phyloP scores from a whole-genome alignment of 306 rosid genomes.

The Lithocarpus polystachyus region DNA sequence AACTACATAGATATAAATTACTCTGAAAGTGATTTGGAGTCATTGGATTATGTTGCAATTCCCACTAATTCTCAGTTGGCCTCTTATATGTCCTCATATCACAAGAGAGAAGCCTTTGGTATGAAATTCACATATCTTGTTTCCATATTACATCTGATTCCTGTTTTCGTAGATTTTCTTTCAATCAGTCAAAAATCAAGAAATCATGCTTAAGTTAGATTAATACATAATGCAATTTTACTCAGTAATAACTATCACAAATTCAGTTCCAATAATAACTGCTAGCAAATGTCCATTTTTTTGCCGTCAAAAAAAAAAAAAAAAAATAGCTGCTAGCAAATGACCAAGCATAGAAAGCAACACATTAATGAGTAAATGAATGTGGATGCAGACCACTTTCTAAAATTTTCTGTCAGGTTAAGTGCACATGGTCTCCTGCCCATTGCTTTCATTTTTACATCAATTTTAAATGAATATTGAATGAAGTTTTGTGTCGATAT shows the following conservation, averaged over 20 bases:
- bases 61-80: conserved; percentile 50
- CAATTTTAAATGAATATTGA: neutral
- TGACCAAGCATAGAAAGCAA: neutral
- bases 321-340: neutral
- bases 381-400: neutral
- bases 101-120: conserved; percentile 87
- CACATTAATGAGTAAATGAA: neutral
- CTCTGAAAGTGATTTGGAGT: conserved; percentile 81
- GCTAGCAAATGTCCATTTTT: neutral
- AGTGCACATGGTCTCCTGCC: neutral
- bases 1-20: conserved; percentile 35
- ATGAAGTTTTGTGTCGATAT: neutral
- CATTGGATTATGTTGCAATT: conserved; percentile 43
- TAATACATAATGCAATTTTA: neutral
- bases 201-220: neutral
- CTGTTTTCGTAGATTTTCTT: conserved; percentile 6
- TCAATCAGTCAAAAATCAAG: neutral
- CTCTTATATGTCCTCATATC: conserved; percentile 65
- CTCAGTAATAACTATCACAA: neutral
- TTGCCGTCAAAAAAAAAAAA: too few species aligned
- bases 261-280: neutral
- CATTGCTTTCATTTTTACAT: neutral
- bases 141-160: conserved; percentile 8
- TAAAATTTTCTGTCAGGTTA: neutral
- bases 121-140: conserved; percentile 20